Percentiles rank a stretch among this genome's conserved stretches.
phyloP scores from a whole-genome alignment of 306 rosid species.

The Malus domestica region DNA sequence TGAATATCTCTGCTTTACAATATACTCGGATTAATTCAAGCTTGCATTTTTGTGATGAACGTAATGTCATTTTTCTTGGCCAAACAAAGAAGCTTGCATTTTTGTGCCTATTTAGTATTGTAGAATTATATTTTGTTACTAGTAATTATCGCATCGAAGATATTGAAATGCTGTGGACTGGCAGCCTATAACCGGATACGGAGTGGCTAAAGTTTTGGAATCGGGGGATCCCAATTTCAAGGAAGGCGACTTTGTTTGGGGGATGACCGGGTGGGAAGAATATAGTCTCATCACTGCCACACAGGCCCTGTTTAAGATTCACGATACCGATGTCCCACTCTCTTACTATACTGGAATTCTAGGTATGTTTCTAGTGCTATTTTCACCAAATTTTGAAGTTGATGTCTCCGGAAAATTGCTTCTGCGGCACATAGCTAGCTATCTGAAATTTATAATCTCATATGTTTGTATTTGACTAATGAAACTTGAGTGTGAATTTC shows the following conservation, averaged over 20 bases:
- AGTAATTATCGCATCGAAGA: background rate
- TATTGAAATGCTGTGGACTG: background rate
- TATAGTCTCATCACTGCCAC: constrained; percentile 32
- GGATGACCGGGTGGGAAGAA: constrained; percentile 57
- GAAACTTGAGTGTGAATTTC: too few relatives aligned
- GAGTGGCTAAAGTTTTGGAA: constrained; percentile 50
- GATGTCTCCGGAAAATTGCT: background rate
- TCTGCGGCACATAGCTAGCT: too few relatives aligned
- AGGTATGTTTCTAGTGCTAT: constrained; percentile 23
- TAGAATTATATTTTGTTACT: background rate
- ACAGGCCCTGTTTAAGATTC: constrained; percentile 33
- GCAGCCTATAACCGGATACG: constrained; percentile 38
- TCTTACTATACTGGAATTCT: constrained; percentile 61
- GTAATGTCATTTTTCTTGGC: too few relatives aligned
- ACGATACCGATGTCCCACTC: constrained; percentile 53
- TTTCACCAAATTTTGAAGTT: background rate
- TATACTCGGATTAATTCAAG: background rate
- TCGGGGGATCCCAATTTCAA: constrained; percentile 43
- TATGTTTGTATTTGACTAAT: too few relatives aligned
- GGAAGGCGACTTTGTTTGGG: constrained; percentile 60
- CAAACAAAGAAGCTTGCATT: too few relatives aligned
- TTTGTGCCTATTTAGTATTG: too few relatives aligned
- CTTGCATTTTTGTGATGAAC: too few relatives aligned
- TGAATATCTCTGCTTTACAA: background rate
- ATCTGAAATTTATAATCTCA: too few relatives aligned